Conservation (phyloP, 2,329 filamentous ascomycete species). For the Phialemoniopsis sp. region DNA sequence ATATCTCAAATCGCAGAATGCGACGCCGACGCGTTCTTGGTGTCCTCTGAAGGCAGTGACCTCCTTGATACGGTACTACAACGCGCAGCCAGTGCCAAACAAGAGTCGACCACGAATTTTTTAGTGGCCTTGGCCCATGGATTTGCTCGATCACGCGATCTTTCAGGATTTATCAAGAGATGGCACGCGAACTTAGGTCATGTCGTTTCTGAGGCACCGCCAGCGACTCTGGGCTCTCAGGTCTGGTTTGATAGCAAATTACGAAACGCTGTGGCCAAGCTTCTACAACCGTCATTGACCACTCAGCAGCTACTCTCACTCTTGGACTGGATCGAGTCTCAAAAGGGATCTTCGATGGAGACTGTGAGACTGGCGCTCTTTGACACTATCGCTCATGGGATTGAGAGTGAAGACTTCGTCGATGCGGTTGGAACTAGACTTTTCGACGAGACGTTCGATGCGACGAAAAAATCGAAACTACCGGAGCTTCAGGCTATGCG, state of each 20-base stretch:
- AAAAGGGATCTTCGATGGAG: conserved; percentile 18
- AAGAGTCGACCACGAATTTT: conserved; percentile 21
- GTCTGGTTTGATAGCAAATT: conserved; percentile 21
- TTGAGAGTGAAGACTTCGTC: conserved; percentile 34
- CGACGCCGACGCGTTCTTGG: conserved; percentile 42
- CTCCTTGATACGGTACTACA: conserved; percentile 35
- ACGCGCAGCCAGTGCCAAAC: conserved; percentile 14
- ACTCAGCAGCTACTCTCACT: conserved; percentile 37
- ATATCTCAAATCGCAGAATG: conserved; percentile 34
- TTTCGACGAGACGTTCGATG: conserved; percentile 23
- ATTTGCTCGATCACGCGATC: conserved; percentile 36
- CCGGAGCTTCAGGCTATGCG: conserved; percentile 3
- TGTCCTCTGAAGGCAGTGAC: conserved; percentile 27
- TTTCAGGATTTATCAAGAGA: conserved; percentile 39
- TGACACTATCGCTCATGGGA: conserved; percentile 34
- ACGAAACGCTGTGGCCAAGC: conserved; percentile 13
- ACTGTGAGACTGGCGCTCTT: conserved; percentile 35
- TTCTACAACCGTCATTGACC: conserved; percentile 38
- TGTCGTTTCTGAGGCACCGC: conserved; percentile 16
- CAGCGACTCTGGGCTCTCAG: conserved; percentile 3
- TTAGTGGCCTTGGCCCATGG: conserved; percentile 38
- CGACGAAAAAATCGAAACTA: background rate
- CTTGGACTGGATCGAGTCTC: conserved; percentile 34
- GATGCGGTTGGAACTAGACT: conserved; percentile 35
- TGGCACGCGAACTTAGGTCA: conserved; percentile 40